phyloP scores from a whole-genome alignment of 2,329 filamentous ascomycete species.

The Neurospora sp. region DNA sequence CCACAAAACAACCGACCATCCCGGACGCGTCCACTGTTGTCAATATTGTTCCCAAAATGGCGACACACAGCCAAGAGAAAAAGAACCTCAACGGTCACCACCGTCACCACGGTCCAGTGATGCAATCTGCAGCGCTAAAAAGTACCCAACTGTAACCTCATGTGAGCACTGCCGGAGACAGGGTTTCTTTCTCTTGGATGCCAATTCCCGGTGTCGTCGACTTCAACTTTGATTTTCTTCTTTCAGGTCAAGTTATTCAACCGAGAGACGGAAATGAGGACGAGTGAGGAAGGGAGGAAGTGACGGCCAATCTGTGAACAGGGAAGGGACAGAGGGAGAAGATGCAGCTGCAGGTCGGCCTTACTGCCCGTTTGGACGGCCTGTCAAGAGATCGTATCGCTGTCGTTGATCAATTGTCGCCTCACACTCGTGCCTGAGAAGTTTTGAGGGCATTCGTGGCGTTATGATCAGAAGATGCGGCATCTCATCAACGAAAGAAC shows the following conservation, averaged over 20 bases:
- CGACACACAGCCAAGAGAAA: neutral
- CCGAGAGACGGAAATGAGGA: neutral
- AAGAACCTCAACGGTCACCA: neutral
- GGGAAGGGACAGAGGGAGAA: neutral
- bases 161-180: neutral
- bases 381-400: neutral
- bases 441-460: neutral
- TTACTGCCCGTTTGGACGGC: neutral
- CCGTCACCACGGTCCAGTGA: neutral
- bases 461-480: neutral
- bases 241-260: neutral
- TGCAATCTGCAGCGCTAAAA: neutral
- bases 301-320: neutral
- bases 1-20: neutral
- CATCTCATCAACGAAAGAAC: neutral
- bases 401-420: neutral
- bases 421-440: neutral
- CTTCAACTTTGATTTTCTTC: neutral
- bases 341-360: neutral
- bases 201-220: neutral
- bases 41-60: neutral
- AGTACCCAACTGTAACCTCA: neutral
- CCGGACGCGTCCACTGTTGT: neutral
- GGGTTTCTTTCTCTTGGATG: neutral
- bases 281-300: neutral